Percentiles rank a stretch among this genome's conserved stretches.
Conservation (phyloP, 2,329 filamentous ascomycete species). For the Zopfia rhizophila region DNA sequence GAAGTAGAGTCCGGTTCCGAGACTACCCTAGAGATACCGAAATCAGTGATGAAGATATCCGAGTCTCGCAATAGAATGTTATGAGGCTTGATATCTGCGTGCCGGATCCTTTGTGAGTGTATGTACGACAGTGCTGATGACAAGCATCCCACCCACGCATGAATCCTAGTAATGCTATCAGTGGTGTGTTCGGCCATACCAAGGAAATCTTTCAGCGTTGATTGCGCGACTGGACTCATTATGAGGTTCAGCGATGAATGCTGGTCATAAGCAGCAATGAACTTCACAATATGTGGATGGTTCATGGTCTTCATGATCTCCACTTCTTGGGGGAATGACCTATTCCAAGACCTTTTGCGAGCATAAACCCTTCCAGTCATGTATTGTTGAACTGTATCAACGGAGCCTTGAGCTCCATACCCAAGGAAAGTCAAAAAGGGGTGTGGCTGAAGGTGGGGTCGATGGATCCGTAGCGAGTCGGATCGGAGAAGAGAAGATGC, state of each 20-base stretch:
- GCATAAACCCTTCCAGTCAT: conserved; percentile 16
- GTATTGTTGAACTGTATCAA: conserved; percentile 18
- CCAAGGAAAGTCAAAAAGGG: conserved; percentile 14
- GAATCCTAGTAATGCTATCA: conserved; percentile 5
- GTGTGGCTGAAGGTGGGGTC: too few species aligned
- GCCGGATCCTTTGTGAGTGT: conserved; percentile 15
- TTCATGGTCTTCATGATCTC: conserved; percentile 15
- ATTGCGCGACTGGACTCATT: conserved; percentile 21
- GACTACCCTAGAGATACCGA: conserved; percentile 21
- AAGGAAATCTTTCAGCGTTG: conserved; percentile 15
- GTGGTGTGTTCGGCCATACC: not conserved
- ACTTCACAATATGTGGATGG: conserved; percentile 22
- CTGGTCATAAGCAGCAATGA: conserved; percentile 18
- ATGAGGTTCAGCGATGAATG: conserved; percentile 15
- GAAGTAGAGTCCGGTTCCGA: conserved; percentile 22
- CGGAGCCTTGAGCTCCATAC: conserved; percentile 18
- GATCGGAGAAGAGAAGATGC: not conserved
- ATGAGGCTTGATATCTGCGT: conserved; percentile 22
- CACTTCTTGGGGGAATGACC: conserved; percentile 13
- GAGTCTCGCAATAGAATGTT: conserved; percentile 20
- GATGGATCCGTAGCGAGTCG: not conserved
- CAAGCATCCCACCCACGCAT: conserved; percentile 18
- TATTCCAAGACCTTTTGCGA: conserved; percentile 14
- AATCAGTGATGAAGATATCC: conserved; percentile 22
- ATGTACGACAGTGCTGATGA: conserved; percentile 22